A percentile compares a stretch with the other conserved stretches of the same genome.
phyloP scores from a whole-genome alignment of 2,329 filamentous ascomycete genomes.

The Lojkania enalia region DNA sequence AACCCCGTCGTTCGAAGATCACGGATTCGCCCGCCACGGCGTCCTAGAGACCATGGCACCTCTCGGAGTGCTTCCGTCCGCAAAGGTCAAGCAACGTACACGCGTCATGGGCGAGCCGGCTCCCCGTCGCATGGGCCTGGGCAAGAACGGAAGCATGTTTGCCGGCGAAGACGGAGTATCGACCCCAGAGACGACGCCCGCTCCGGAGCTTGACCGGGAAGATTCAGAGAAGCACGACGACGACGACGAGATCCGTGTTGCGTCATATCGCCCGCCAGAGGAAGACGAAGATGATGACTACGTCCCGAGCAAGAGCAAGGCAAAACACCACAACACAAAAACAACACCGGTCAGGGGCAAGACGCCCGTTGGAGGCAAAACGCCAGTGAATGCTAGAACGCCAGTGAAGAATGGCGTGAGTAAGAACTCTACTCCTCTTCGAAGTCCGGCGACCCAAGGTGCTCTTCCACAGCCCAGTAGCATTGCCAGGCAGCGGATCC shows the following conservation, averaged over 20 bases:
- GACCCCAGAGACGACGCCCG: constrained; percentile 52
- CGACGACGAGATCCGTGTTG: constrained; percentile 31
- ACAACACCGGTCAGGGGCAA: constrained; percentile 24
- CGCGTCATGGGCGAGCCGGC: constrained; percentile 47
- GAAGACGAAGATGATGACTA: constrained; percentile 55
- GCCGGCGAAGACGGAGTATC: constrained; percentile 47
- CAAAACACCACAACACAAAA: constrained; percentile 31
- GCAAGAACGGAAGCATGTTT: constrained; percentile 46
- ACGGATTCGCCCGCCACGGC: constrained; percentile 71
- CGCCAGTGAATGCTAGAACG: constrained; percentile 28
- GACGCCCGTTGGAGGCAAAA: constrained; percentile 41
- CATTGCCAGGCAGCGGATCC: constrained; percentile 29
- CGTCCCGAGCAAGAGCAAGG: constrained; percentile 42
- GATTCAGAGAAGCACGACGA: constrained; percentile 46
- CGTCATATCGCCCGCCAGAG: constrained; percentile 38
- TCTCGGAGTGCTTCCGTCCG: constrained; percentile 70
- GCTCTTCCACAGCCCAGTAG: constrained; percentile 9
- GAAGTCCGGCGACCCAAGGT: constrained; percentile 1
- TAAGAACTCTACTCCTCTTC: constrained; percentile 1
- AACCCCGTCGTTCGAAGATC: constrained; percentile 75
- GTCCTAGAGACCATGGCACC: constrained; percentile 84
- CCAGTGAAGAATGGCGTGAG: constrained; percentile 31
- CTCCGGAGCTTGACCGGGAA: constrained; percentile 44
- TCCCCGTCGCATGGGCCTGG: constrained; percentile 46
- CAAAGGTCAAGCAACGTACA: constrained; percentile 61